phyloP scores from a whole-genome alignment of 1,139 yeast species.

The Geotrichum siamense region DNA sequence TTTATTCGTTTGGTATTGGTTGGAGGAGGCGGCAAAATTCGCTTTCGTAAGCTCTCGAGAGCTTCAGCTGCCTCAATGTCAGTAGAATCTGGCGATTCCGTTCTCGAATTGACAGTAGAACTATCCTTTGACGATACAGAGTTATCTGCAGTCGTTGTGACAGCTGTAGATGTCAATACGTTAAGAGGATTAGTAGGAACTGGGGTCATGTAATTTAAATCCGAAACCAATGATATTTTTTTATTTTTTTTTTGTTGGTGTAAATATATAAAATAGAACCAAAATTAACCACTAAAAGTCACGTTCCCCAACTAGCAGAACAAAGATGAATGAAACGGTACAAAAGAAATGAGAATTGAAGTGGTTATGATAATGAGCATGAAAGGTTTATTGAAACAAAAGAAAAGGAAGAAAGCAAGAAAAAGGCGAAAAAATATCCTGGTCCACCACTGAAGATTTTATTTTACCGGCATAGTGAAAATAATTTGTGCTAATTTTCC shows the following conservation, averaged over 20 bases:
- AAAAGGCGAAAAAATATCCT: too few species aligned
- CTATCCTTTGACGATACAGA: neutral
- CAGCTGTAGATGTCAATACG: conserved; percentile 5
- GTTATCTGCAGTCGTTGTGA: too few species aligned
- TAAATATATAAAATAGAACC: too few species aligned
- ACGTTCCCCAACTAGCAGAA: too few species aligned
- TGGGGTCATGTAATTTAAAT: conserved; percentile 6
- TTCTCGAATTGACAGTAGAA: neutral
- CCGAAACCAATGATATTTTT: neutral
- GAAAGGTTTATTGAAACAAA: conserved; percentile 4
- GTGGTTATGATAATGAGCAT: neutral
- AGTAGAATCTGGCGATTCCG: conserved; percentile 2
- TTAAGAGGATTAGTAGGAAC: conserved; percentile 3
- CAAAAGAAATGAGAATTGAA: too few species aligned
- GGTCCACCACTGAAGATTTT: too few species aligned
- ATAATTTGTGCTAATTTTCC: neutral
- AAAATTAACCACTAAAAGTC: too few species aligned
- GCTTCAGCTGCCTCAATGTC: conserved; percentile 19
- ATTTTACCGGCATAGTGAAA: too few species aligned
- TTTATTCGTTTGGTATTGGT: conserved; percentile 2
- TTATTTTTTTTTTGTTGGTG: too few species aligned
- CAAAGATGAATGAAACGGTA: too few species aligned
- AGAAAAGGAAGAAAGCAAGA: conserved; percentile 6
- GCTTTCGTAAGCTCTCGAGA: conserved; percentile 16
- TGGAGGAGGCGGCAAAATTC: conserved; percentile 9